Base-by-base conservation (phyloP, 2,329 filamentous ascomycete genomes). In the Scedosporium minutisporum region DNA sequence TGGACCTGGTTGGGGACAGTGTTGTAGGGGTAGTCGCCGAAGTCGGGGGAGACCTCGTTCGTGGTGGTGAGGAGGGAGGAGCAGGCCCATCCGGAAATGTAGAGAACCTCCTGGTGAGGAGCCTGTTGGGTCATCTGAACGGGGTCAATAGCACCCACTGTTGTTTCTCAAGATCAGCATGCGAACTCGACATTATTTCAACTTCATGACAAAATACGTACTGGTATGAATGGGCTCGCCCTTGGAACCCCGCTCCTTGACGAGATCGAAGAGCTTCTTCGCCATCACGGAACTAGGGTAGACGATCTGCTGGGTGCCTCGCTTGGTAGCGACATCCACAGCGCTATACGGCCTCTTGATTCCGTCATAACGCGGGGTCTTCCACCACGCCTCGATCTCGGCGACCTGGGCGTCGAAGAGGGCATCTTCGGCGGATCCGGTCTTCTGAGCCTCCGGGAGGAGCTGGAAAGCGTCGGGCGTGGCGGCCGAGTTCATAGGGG, bases 121-220 rank as follows among this genome's bases (percentile, higher is more conserved):
- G 95, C 95, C 79, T 97, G 95, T 75, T 99, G 95, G 58, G 95
- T 96, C 95, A 99, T 97, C 78, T 99, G 95, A 10, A 97, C 87
- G n/a, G 95, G 95, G 72, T 99, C 95, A 76, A 99, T 96, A 64
- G 93, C 95, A 68, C 95, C 95, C 89, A 99, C 90, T 93, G 65
- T 57, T 46, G 6, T 38, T 38, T 12, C 33, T 38, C 33, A 38
- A 9, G 9, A 12, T 38, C 12, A 38, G 33, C 33, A 65, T 27
- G 25, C 42, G 14, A 44, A 18, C 25, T 57, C 14, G 10, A 29
- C 6, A 41, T 16, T 10, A 41, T 16, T 3, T 16, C 1, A n/a
- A 21, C 21, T 29, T 6, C 3, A 16, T 57, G 51, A 3, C 4
- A 57, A n/a, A 51, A n/a, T 51, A 66, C 86, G 71, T 78, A 93